phyloP scores from a whole-genome alignment of 2,329 filamentous ascomycete species.

The Xylariaceae sp. region DNA sequence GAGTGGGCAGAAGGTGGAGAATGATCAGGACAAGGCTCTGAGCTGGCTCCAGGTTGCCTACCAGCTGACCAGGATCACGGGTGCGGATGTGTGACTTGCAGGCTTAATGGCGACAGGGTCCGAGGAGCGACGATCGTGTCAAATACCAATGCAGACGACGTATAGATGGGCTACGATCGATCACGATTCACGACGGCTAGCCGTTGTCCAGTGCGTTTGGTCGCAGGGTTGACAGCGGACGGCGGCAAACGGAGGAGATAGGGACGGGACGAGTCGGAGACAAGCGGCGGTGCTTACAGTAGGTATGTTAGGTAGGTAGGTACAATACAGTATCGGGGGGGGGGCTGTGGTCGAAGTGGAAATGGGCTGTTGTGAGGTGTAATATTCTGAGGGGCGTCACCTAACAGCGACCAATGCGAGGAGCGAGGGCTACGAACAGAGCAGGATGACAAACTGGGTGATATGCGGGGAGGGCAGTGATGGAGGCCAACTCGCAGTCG shows the following conservation, averaged over 20 bases:
- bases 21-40: slow-evolving; percentile 2
- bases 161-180: too few species aligned
- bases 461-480: not conserved
- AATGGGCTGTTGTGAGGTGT: not conserved
- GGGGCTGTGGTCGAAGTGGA: not conserved
- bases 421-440: not conserved
- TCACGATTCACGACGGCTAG: too few species aligned
- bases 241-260: not conserved
- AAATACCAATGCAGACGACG: too few species aligned
- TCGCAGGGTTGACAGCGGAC: too few species aligned
- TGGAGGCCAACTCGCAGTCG: not conserved
- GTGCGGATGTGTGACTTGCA: not conserved
- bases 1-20: slow-evolving; percentile 18
- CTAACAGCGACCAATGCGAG: not conserved
- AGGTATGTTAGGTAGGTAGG: not conserved
- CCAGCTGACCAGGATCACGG: not conserved
- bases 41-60: not conserved
- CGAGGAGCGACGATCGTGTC: too few species aligned
- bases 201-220: too few species aligned
- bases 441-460: not conserved
- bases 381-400: not conserved
- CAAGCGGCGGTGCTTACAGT: not conserved
- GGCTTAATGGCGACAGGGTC: too few species aligned
- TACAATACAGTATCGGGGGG: too few species aligned
- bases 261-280: not conserved